Evolutionary conservation across 2,329 filamentous ascomycete species (phyloP), one percentile per base, ranked within the genome.

Genomic region (Sarocladium strictum): DNA sequence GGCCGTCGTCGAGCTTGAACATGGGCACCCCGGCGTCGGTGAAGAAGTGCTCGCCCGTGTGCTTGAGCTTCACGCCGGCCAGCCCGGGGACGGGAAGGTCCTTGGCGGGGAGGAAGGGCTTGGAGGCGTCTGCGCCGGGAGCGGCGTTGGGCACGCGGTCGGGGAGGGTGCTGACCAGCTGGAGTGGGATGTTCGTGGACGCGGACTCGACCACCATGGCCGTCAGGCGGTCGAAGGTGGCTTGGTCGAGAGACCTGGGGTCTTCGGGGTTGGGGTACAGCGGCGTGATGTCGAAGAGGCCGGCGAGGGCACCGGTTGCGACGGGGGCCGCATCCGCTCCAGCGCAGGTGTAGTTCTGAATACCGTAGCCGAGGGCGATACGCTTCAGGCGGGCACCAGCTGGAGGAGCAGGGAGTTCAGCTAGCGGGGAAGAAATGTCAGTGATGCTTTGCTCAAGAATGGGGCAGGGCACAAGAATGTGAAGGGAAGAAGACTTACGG

Each of bases 311-410:
- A 45, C 83, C 82, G 19, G 69, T 65, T n/a, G 75, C 67, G 5
- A 62, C 61, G 27, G 75, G 70, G 0, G 62, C 59, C 10, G 69
- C 65, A 15, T 65, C 66, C 2, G 66, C 65, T 2, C 63, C 56
- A n/a, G 60, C 58, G 68, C 84, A 87, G 35, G 80, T 84, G 73
- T 87, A 87, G 76, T 87, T 87, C 63, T 87, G 84, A 62, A 84
- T 79, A 55, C 84, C 84, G 61, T 84, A 78, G 60, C 84, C 84
- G 40, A 87, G 69, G 55, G 75, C 76, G 58, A 87, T 78, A 70
- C 77, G 70, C 64, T 79, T 76, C 35, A 84, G 69, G 4, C 65
- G 64, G 41, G 72, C 61, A 58, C 63, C 63, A 10, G 68, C 57
- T 2, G 75, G 59, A 1, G 73, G 73, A 3, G 66, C 56, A n/a